Base-by-base conservation (phyloP, 106 monocot genomes). In the Dioscorea zingiberensis region DNA sequence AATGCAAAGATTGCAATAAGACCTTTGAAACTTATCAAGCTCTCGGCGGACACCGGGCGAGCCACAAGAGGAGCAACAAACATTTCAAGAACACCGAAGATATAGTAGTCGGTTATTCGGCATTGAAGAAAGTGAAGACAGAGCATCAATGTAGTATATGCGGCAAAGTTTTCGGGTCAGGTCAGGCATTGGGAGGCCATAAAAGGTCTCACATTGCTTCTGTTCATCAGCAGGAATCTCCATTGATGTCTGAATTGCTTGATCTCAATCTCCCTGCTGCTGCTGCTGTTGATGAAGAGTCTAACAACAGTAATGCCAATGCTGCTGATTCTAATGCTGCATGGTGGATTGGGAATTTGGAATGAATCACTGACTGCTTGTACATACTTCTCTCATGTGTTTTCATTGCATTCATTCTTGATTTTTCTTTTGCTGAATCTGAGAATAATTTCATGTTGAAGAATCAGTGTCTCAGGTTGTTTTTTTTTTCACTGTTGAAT, bases 1-100 rank as follows among this genome's bases (percentile, higher is more conserved):
- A 71, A 29, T 83, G 83, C 59, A 44, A 15, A 27, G 17, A 58
- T 25, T 83, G 83, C 59, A 71, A 32, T 24, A 78, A 73, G 84
- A 60, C 15, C 15, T 65, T 73, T 47, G 23, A 56, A 16, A 69
- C 75, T 21, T 69, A 69, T 38, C 75, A 69, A 47, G 75, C 75
- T 57, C 68, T 76, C 55, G 75, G 68, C 15, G 75, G 68, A 8
- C 75, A 76, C 47, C 51, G 69, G 21, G 68, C 75, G 9, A 54
- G 62, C 44, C 62, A 76, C 21, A 69, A 69, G 45, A 62, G 57
- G 63, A 46, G 10, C 27, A 12, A n/a, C 27, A 13, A n/a, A 27
- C 12, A 27, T 3, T 27, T 16, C 27, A 24, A 64, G 47, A 30
- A 38, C n/a, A n/a, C n/a, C n/a, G 47, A 64, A 10, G 13, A 25